A percentile compares a stretch with the other conserved stretches of the same genome.
phyloP scores from a whole-genome alignment of 2,329 filamentous ascomycete genomes.

The Aspergillus alliaceus region DNA sequence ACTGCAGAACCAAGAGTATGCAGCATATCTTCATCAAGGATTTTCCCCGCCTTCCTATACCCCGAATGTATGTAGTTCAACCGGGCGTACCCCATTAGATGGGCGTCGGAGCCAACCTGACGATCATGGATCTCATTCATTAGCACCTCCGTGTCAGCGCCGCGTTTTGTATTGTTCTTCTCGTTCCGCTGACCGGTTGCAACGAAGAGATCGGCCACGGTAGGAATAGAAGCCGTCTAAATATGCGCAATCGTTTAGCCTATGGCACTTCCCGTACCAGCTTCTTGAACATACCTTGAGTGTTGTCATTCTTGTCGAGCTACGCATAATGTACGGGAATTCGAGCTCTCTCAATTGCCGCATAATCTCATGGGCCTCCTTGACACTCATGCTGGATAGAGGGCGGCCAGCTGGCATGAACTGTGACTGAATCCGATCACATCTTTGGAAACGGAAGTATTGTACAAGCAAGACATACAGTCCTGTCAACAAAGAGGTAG shows the following conservation, averaged over 20 bases:
- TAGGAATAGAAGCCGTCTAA: constrained; percentile 51
- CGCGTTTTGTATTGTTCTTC: constrained; percentile 48
- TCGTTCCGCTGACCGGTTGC: constrained; percentile 47
- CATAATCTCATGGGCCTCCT: constrained; percentile 31
- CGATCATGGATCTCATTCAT: constrained; percentile 43
- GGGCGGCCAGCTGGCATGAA: background rate
- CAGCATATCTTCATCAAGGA: constrained; percentile 57
- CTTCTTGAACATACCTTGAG: constrained; percentile 24
- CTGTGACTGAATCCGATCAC: background rate
- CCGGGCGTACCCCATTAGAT: constrained; percentile 51
- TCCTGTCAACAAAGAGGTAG: background rate
- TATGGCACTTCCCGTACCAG: no score
- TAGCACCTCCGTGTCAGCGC: constrained; percentile 49
- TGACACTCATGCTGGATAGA: constrained; percentile 31
- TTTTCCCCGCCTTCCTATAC: constrained; percentile 56
- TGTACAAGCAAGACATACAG: background rate
- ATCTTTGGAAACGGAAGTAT: background rate
- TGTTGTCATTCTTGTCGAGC: constrained; percentile 24
- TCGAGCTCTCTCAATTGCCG: constrained; percentile 30
- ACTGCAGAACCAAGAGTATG: constrained; percentile 62
- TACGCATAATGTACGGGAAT: constrained; percentile 28
- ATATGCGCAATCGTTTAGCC: background rate
- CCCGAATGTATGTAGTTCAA: constrained; percentile 60
- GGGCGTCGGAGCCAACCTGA: constrained; percentile 38
- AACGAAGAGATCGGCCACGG: constrained; percentile 48